Conservation (phyloP, 1,284 basidiomycete species). For the Leccinum colubrinum region DNA sequence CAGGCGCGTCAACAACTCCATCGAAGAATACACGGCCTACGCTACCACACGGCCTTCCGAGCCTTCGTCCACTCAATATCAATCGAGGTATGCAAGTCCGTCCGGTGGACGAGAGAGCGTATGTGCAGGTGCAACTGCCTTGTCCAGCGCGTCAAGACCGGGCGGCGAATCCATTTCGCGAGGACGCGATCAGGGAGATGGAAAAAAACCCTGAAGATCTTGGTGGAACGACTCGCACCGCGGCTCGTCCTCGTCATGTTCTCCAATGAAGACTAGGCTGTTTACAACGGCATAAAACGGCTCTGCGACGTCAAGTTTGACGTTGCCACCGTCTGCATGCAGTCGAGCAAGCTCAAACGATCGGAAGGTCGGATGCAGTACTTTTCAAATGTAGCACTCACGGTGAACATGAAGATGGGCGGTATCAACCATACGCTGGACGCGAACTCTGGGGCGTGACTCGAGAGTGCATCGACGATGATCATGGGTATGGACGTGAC, state of each 20-base stretch:
- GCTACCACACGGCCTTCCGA: conserved; percentile 27
- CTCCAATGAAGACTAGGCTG: conserved; percentile 61
- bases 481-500: conserved; percentile 82
- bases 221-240: conserved; percentile 27
- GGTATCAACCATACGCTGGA: conserved; percentile 73
- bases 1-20: conserved; percentile 59
- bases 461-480: conserved; percentile 63
- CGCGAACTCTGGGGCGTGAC: conserved; percentile 48
- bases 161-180: conserved; percentile 8
- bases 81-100: conserved; percentile 46
- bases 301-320: conserved; percentile 66
- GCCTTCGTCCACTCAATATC: conserved; percentile 24
- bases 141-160: neutral
- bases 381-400: conserved; percentile 33
- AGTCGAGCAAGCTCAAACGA: conserved; percentile 56
- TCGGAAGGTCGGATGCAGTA: conserved; percentile 41
- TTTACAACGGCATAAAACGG: conserved; percentile 72
- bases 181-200: conserved; percentile 21
- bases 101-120: neutral
- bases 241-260: conserved; percentile 54
- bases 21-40: conserved; percentile 52
- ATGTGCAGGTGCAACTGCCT: conserved; percentile 10
- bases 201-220: conserved; percentile 16
- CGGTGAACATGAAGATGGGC: conserved; percentile 78
- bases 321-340: conserved; percentile 68